Evolutionary conservation across 805 yeast genomes (phyloP), one percentile per base, ranked within the genome.

Genomic region (Blastobotrys parvus): DNA sequence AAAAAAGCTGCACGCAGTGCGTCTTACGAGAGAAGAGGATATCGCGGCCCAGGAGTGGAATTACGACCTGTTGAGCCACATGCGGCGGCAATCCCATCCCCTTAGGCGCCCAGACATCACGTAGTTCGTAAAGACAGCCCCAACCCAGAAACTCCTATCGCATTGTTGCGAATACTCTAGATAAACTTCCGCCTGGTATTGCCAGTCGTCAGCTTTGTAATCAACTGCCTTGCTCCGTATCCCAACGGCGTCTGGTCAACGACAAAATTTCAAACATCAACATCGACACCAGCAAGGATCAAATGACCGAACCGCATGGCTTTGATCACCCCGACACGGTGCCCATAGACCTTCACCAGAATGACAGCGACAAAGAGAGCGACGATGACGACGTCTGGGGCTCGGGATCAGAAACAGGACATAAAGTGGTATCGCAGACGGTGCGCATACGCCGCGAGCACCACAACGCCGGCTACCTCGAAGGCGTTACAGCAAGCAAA

Each of bases 381-480:
- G 15, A 41, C 18, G 34, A 21, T 20, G 43, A 34, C 10, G 50
- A 37, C 33, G 38, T 42, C 23, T 41, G 45, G 45, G 32, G 41
- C 31, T 27, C 27, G 4, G 35, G 20, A 7, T 33, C 25, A 18
- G 41, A 38, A 17, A 8, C 17, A 8, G 29, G 11, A 11, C 22
- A 37, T 21, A 11, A 27, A n/a, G n/a, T 15, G 11, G 18, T 30
- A 19, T 38, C 35, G 11, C 45, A 30, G 38, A 39, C 51, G 2
- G 45, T 38, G 7, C 45, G 52, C 10, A 50, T 67, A 1, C 51
- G 52, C 20, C 65, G 89, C 23, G 71, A 69, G 7, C 96, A 89
- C 57, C 69, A 69, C 6, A 84, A 83, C 49, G 81, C 81, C 48
- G 97, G 97, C 0, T 89, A 85, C 52, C 61, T 86, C 3, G 95